These are phyloP conservation scores for Calonectria fujianensis DNA, from an alignment of 2,329 filamentous ascomycete species.

Conservation along the genomic window DNA sequence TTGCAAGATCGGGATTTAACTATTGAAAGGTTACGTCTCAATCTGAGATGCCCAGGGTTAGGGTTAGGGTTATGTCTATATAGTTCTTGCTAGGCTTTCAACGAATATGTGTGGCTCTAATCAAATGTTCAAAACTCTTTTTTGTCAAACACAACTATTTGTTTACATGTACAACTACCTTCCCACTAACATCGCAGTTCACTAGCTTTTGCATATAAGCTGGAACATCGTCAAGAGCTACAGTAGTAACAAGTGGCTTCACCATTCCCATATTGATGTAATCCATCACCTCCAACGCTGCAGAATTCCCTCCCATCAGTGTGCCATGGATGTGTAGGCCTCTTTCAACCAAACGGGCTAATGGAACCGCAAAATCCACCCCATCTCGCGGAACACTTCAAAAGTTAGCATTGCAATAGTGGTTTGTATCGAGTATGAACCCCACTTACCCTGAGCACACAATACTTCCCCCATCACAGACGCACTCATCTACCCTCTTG, in stretches of 20 bases:
- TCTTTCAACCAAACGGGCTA: neutral
- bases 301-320: conserved; percentile 21
- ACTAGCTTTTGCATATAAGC: conserved; percentile 12
- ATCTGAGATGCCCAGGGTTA: too few relatives aligned
- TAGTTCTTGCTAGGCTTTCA: too few relatives aligned
- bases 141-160: neutral
- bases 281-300: conserved; percentile 1
- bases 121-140: too few relatives aligned
- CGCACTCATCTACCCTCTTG: neutral
- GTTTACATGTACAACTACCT: conserved; percentile 1
- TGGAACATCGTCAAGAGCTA: neutral
- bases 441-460: conserved; percentile 21
- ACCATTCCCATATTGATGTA: conserved; percentile 2
- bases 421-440: neutral
- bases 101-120: too few relatives aligned
- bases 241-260: neutral
- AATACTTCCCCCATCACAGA: conserved; percentile 25
- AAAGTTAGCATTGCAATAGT: neutral
- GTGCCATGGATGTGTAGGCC: neutral
- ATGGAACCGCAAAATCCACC: neutral
- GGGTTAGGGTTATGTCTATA: too few relatives aligned
- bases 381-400: neutral
- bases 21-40: too few relatives aligned
- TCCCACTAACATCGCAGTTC: neutral
- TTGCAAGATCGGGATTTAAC: too few relatives aligned